Percentiles rank a stretch among this genome's conserved stretches.
Evolutionary conservation across 2,329 filamentous ascomycete genomes (phyloP).

Genomic region (Pyrenochaeta sp.): DNA sequence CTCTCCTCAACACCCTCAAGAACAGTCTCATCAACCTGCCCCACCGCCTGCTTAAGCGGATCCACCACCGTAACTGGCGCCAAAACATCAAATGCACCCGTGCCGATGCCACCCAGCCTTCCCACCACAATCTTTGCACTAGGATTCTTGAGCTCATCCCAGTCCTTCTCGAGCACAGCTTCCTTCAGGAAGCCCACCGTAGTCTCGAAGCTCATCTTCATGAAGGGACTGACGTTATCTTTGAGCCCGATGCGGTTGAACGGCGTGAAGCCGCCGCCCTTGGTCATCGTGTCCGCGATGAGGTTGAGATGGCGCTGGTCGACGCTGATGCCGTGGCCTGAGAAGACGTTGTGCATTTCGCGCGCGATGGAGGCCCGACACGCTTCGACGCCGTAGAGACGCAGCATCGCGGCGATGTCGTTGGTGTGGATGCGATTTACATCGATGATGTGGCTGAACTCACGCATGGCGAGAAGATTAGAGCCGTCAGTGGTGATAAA

Average conservation of each 20-base stretch:
- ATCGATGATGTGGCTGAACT: slow-evolving; percentile 84
- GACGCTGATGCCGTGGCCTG: slow-evolving; percentile 88
- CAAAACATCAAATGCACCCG: slow-evolving; percentile 89
- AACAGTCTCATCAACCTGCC: slow-evolving; percentile 15
- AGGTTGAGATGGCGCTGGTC: slow-evolving; percentile 92
- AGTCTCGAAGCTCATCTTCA: slow-evolving; percentile 99
- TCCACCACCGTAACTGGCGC: slow-evolving; percentile 39
- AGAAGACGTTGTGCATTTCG: slow-evolving; percentile 87
- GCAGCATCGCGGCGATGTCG: slow-evolving; percentile 85
- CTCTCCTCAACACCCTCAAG: slow-evolving; percentile 23
- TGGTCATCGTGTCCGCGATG: slow-evolving; percentile 98
- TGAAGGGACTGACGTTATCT: slow-evolving; percentile 86
- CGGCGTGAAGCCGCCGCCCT: slow-evolving; percentile 83
- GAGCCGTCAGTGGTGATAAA: slow-evolving; percentile 80
- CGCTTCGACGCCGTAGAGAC: slow-evolving; percentile 91
- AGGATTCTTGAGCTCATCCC: slow-evolving; percentile 85
- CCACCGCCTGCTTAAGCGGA: slow-evolving; percentile 29
- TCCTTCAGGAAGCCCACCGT: slow-evolving; percentile 93
- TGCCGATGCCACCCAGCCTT: slow-evolving; percentile 81
- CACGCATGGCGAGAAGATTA: slow-evolving; percentile 90
- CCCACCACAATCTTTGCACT: slow-evolving; percentile 90
- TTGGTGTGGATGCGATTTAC: slow-evolving; percentile 89
- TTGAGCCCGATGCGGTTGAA: slow-evolving; percentile 92
- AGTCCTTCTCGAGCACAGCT: slow-evolving; percentile 87
- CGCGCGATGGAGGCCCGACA: slow-evolving; percentile 85